Conservation (phyloP, 1,284 basidiomycete genomes). For the Laetiporus sulphureus region DNA sequence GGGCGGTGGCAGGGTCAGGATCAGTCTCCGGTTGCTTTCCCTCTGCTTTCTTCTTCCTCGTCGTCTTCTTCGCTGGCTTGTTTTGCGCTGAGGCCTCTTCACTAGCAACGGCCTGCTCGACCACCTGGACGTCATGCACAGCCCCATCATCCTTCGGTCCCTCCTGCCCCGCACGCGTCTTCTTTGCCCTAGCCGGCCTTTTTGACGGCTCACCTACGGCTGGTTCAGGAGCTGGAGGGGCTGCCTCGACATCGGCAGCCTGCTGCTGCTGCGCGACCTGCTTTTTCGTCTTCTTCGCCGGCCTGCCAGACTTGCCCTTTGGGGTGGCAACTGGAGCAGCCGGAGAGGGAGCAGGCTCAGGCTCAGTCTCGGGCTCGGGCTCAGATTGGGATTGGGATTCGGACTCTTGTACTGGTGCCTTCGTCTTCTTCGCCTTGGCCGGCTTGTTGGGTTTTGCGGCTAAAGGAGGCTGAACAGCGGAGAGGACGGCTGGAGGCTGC, state of each 20-base stretch:
- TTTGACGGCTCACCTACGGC: neutral
- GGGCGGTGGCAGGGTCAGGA: no score
- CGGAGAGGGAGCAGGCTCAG: neutral
- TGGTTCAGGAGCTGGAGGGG: neutral
- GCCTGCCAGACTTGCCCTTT: neutral
- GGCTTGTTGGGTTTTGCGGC: slow-evolving; percentile 6
- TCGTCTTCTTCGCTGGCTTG: no score
- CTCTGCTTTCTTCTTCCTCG: no score
- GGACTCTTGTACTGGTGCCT: neutral
- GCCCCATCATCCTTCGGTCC: no score
- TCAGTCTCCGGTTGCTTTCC: neutral
- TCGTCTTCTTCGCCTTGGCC: slow-evolving; percentile 8
- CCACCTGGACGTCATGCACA: no score
- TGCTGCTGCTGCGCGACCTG: neutral
- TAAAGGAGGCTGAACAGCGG: neutral
- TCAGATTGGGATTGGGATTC: slow-evolving; percentile 4
- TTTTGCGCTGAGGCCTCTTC: no score
- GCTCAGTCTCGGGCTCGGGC: neutral
- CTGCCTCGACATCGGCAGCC: neutral
- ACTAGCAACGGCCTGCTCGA: no score
- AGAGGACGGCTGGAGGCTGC: neutral
- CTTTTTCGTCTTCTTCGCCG: neutral
- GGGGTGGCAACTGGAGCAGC: neutral
- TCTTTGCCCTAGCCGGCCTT: no score
- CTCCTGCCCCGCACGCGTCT: no score